Evolutionary conservation across 2,329 filamentous ascomycete species (phyloP).

Genomic region (Pseudogymnoascus pannorum): DNA sequence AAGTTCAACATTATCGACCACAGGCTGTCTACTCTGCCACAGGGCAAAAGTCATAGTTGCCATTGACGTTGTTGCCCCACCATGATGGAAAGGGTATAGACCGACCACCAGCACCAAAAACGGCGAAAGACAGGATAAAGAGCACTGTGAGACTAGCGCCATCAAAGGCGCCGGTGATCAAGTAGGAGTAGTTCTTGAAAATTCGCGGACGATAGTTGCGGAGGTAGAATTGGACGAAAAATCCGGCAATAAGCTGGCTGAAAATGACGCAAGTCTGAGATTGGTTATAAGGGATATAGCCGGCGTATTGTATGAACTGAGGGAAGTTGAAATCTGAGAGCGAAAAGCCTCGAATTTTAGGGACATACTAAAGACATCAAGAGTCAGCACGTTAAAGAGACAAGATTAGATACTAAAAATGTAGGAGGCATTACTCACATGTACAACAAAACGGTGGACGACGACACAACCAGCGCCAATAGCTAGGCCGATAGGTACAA

Average conservation of each 20-base stretch:
- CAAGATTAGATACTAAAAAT: background rate
- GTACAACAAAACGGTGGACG: slow-evolving; percentile 36
- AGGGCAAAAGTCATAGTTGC: slow-evolving; percentile 25
- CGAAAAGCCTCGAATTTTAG: slow-evolving; percentile 37
- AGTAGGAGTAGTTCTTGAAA: slow-evolving; percentile 37
- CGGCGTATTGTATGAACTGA: slow-evolving; percentile 47
- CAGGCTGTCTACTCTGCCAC: background rate
- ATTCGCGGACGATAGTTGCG: slow-evolving; percentile 30
- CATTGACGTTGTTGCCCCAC: slow-evolving; percentile 30
- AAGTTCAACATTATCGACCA: background rate
- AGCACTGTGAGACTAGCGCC: slow-evolving; percentile 35
- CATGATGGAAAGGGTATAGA: slow-evolving; percentile 30
- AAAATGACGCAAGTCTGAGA: slow-evolving; percentile 49
- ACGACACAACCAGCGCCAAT: slow-evolving; percentile 40
- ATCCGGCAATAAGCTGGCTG: slow-evolving; percentile 38
- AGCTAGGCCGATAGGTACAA: slow-evolving; percentile 44
- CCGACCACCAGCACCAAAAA: slow-evolving; percentile 38
- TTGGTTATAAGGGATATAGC: slow-evolving; percentile 47
- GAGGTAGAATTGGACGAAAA: slow-evolving; percentile 36
- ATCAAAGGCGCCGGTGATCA: slow-evolving; percentile 34
- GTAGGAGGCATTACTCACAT: slow-evolving; percentile 27
- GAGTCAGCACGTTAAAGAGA: background rate
- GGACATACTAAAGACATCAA: slow-evolving; percentile 34
- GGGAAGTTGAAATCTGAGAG: slow-evolving; percentile 42
- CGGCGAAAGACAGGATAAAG: slow-evolving; percentile 36